Percentiles rank a stretch among this genome's conserved stretches.
These are phyloP conservation scores for Schizothecium vesticola DNA, from an alignment of 495 filamentous ascomycete species.

Conservation along the genomic window DNA sequence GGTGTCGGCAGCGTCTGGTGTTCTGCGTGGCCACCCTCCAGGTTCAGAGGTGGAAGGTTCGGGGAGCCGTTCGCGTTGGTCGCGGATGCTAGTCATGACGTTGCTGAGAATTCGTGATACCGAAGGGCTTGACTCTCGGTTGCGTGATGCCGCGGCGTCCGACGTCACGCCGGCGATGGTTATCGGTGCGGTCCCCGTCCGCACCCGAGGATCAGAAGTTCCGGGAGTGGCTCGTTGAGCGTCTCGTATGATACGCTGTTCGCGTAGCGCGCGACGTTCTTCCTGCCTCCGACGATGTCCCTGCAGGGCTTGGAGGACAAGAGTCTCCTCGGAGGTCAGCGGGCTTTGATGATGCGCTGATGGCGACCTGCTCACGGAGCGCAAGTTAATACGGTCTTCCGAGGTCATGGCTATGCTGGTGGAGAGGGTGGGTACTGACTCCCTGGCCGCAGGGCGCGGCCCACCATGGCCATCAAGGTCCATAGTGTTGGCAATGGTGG, in stretches of 20 bases:
- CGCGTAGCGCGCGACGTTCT: conserved; percentile 1
- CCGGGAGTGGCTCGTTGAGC: background rate
- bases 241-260: conserved; percentile 10
- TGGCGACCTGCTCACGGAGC: background rate
- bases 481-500: conserved; percentile 11
- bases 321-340: conserved; percentile 41
- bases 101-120: conserved; percentile 23
- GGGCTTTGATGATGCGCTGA: conserved; percentile 32
- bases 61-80: conserved; percentile 21
- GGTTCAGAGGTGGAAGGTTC: background rate
- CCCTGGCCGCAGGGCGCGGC: background rate
- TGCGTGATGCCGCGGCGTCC: conserved; percentile 5
- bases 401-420: background rate
- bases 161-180: background rate
- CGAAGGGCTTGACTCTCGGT: conserved; percentile 22
- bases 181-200: conserved; percentile 12
- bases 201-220: conserved; percentile 1
- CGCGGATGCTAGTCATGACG: conserved; percentile 22
- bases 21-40: background rate
- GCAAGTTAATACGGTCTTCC: background rate
- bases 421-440: background rate
- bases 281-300: conserved; percentile 44
- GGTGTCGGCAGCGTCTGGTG: background rate
- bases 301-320: conserved; percentile 45
- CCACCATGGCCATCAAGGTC: conserved; percentile 20